phyloP scores from a whole-genome alignment of 2,329 filamentous ascomycete genomes.

The Nemania diffusa region DNA sequence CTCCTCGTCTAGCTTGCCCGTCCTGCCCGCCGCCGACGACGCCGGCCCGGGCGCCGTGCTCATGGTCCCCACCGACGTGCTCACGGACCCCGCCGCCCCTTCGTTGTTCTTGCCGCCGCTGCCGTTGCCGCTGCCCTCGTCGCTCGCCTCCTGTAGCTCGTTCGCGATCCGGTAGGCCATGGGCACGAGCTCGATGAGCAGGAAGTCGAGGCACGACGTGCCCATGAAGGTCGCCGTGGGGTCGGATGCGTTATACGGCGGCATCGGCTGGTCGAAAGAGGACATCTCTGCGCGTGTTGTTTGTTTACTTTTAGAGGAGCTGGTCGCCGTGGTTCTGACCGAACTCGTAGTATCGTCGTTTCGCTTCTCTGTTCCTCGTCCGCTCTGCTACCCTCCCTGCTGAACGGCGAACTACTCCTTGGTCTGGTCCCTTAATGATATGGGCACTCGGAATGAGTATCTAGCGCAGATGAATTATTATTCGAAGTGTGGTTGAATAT shows the following conservation, averaged over 20 bases:
- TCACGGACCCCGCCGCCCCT: slow-evolving; percentile 38
- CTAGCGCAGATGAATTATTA: not conserved
- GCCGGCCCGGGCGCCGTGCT: slow-evolving; percentile 19
- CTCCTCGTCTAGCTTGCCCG: slow-evolving; percentile 72
- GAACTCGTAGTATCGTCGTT: not conserved
- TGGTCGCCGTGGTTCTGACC: not conserved
- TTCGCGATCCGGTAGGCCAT: slow-evolving; percentile 88
- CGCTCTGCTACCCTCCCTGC: not conserved
- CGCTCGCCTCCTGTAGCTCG: slow-evolving; percentile 67
- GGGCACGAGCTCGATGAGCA: slow-evolving; percentile 96
- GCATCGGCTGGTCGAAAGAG: slow-evolving; percentile 78
- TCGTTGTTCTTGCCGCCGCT: slow-evolving; percentile 33
- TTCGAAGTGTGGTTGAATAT: not conserved
- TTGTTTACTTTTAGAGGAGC: not conserved
- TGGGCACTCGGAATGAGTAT: too few relatives aligned
- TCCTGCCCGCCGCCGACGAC: slow-evolving; percentile 35
- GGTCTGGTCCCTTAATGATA: not conserved
- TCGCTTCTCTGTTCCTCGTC: not conserved
- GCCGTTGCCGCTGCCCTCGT: slow-evolving; percentile 2
- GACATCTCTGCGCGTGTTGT: slow-evolving; percentile 32
- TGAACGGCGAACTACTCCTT: not conserved
- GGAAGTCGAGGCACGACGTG: slow-evolving; percentile 89
- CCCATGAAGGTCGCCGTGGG: slow-evolving; percentile 80
- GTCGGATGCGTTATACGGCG: slow-evolving; percentile 77
- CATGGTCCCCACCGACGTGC: slow-evolving; percentile 23